Evolutionary conservation across 768 basidiomycete species (phyloP).

Genomic region (Mycena alexandri): DNA sequence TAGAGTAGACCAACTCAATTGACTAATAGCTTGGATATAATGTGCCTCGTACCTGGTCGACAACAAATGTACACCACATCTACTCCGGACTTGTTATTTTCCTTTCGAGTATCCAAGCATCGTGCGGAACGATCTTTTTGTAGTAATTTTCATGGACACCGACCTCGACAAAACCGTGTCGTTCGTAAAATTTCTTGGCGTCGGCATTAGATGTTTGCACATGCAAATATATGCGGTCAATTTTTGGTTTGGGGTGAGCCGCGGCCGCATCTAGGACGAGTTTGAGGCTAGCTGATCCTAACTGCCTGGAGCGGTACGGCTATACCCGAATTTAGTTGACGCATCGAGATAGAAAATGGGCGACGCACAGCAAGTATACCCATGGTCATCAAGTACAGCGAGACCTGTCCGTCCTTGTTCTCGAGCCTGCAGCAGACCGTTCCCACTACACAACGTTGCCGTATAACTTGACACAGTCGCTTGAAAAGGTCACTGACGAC

Average conservation of each 20-base stretch:
- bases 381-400: slow-evolving; percentile 92
- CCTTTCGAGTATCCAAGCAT: slow-evolving; percentile 90
- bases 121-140: slow-evolving; percentile 87
- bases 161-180: slow-evolving; percentile 81
- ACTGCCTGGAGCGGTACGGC: slow-evolving; percentile 87
- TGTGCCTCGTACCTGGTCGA: slow-evolving; percentile 39
- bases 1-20: slow-evolving; percentile 26
- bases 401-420: slow-evolving; percentile 65
- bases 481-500: slow-evolving; percentile 26
- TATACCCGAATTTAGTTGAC: slow-evolving; percentile 48
- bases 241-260: slow-evolving; percentile 68
- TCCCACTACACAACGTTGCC: slow-evolving; percentile 59
- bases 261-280: slow-evolving; percentile 75
- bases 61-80: slow-evolving; percentile 32
- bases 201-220: slow-evolving; percentile 86
- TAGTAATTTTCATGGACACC: slow-evolving; percentile 82
- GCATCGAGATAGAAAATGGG: slow-evolving; percentile 21
- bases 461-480: slow-evolving; percentile 33
- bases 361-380: slow-evolving; percentile 85
- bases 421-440: slow-evolving; percentile 90
- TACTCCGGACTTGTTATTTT: slow-evolving; percentile 44
- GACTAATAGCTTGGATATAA: slow-evolving; percentile 23
- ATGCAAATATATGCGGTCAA: slow-evolving; percentile 83
- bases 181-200: slow-evolving; percentile 87
- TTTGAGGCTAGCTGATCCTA: slow-evolving; percentile 81